These are phyloP conservation scores for Hypoxylon sp. DNA, from an alignment of 2,329 filamentous ascomycete genomes.

Conservation along the genomic window DNA sequence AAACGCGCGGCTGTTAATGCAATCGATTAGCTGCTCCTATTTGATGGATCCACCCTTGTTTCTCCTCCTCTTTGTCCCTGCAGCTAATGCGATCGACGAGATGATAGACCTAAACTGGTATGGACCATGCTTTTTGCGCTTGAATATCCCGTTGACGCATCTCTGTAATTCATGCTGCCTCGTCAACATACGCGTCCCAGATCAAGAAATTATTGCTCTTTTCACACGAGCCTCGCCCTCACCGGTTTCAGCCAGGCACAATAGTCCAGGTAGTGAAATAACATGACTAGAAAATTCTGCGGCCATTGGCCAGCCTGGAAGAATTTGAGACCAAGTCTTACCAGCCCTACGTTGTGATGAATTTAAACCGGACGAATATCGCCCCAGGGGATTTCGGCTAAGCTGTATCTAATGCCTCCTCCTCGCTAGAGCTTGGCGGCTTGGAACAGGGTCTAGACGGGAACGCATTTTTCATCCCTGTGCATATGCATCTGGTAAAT, in stretches of 20 bases:
- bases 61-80: constrained; percentile 14
- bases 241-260: not conserved
- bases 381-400: constrained; percentile 26
- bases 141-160: not conserved
- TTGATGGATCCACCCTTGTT: not conserved
- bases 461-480: constrained; percentile 26
- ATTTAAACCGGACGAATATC: constrained; percentile 21
- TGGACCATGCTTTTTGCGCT: not conserved
- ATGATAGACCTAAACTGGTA: constrained; percentile 3
- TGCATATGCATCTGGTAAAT: constrained; percentile 22
- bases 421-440: constrained; percentile 24
- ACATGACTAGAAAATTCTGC: constrained; percentile 28
- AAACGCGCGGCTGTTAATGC: constrained; percentile 45
- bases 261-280: constrained; percentile 13
- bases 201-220: constrained; percentile 1
- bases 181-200: not conserved
- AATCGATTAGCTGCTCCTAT: constrained; percentile 24
- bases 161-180: constrained; percentile 13
- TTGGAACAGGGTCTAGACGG: constrained; percentile 25
- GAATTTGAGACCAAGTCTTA: constrained; percentile 8
- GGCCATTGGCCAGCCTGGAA: constrained; percentile 12
- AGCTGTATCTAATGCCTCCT: constrained; percentile 27
- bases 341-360: constrained; percentile 32
- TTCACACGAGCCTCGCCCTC: not conserved
- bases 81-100: constrained; percentile 10